A percentile compares a stretch with the other conserved stretches of the same genome.
Evolutionary conservation across 257 asterid genomes (phyloP).

Genomic region (Cordia subcordata): DNA sequence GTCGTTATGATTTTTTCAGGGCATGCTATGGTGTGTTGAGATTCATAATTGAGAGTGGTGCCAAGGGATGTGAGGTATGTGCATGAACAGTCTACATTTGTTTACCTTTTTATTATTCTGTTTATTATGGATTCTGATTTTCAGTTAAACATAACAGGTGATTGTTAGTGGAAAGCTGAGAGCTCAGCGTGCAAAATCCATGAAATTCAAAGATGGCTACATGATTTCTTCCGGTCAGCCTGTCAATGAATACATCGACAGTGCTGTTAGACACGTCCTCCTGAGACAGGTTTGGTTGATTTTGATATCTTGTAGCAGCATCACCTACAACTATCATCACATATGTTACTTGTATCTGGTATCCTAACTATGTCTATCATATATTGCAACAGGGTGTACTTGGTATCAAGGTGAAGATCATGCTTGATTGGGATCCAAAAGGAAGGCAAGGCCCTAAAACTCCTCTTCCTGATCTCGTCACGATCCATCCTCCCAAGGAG

Average conservation of each 20-base stretch:
- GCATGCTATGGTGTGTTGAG: conserved; percentile 63
- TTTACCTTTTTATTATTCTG: too few relatives aligned
- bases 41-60: conserved; percentile 59
- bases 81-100: not conserved
- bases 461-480: conserved; percentile 56
- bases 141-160: conserved; percentile 27
- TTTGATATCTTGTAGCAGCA: too few relatives aligned
- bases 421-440: conserved; percentile 65
- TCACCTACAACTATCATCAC: too few relatives aligned
- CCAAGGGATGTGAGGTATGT: conserved; percentile 60
- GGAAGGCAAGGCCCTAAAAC: conserved; percentile 56
- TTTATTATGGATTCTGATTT: not conserved
- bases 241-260: conserved; percentile 54
- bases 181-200: conserved; percentile 57
- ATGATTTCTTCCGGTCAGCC: conserved; percentile 75
- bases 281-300: conserved; percentile 20
- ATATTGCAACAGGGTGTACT: conserved; percentile 41
- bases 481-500: conserved; percentile 55
- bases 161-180: conserved; percentile 63
- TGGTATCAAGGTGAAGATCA: conserved; percentile 64
- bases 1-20: conserved; percentile 20
- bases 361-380: too few relatives aligned
- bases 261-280: conserved; percentile 64
- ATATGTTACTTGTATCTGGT: too few relatives aligned
- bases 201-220: conserved; percentile 68